Base-by-base conservation (phyloP, 805 yeast genomes). In the Metschnikowia rubicola region DNA sequence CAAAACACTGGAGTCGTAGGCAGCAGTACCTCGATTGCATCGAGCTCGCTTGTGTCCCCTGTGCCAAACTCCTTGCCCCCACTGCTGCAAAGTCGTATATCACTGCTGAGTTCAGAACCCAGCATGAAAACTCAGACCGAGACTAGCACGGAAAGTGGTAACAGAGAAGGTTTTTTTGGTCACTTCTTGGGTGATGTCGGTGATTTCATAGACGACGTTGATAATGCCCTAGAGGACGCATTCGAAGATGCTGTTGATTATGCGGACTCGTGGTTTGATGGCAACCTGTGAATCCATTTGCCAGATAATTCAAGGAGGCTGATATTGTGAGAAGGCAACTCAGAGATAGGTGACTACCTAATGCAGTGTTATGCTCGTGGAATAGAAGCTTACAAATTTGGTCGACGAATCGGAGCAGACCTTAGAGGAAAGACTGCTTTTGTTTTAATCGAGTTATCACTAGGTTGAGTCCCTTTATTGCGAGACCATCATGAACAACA, bases 181-280 rank as follows among this genome's bases (percentile, higher is more conserved):
- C 58, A 55, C 28, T 48, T 51, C 1, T 29, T 59, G 32, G 58
- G 46, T 15, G 58, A 57, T 29, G 51, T 56, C 6, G 52, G 44
- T 5, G 53, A 51, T 26, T 54, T 54, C 19, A 29, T 58, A 21
- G 61, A 49, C 8, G 55, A 54, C 4, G 31, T 48, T 9, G 32
- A 61, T 9, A 55, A 49, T 7, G 58, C 53, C 17, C 46, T 52
- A 7, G 47, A 41, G 8, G 59, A 54, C 17, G 53, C 50, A 6
- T 40, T 57, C 8, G 60, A 49, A 13, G 47, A 35, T 19, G 48
- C 44, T 9, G 11, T 50, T 5, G 58, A 57, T 33, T 41, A 38
- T 12, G 46, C 61, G 32, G 58, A 44, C n/a, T 39, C 48, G 3
- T 44, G 42, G 38, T 21, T 44, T 8, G 32, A 30, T 4, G 41